A percentile compares a stretch with the other conserved stretches of the same genome.
phyloP scores from a whole-genome alignment of 2,329 filamentous ascomycete genomes.

The Hypoxylon sp. region DNA sequence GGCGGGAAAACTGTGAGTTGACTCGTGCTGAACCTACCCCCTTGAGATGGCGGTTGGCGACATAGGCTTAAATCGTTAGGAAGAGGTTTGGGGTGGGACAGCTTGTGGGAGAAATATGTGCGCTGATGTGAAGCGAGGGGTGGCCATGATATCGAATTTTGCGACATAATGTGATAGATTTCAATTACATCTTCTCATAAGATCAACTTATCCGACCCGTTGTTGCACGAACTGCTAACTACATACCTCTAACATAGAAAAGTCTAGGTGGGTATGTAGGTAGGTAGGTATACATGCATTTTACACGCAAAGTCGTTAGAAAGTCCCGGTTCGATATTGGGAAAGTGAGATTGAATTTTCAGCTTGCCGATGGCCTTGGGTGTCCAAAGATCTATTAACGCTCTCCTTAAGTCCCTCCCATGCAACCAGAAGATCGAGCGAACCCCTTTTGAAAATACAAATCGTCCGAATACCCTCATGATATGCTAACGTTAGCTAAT shows the following conservation, averaged over 20 bases:
- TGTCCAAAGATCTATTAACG: no score
- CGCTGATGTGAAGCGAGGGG: slow-evolving; percentile 32
- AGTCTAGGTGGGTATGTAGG: no score
- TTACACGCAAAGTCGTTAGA: no score
- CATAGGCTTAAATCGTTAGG: slow-evolving; percentile 38
- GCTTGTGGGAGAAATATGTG: slow-evolving; percentile 38
- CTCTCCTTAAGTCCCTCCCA: no score
- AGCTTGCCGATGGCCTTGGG: no score
- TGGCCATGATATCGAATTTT: slow-evolving; percentile 7
- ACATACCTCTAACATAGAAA: not conserved
- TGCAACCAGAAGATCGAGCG: no score
- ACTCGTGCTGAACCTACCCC: slow-evolving; percentile 4
- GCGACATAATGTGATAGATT: slow-evolving; percentile 19
- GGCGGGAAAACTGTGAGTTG: slow-evolving; percentile 65
- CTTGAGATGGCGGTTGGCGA: not conserved
- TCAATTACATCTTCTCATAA: slow-evolving; percentile 5
- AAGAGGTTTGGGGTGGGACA: slow-evolving; percentile 35
- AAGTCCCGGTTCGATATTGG: no score
- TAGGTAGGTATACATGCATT: not conserved
- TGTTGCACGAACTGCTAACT: not conserved
- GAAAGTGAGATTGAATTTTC: no score
- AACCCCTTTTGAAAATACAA: no score
- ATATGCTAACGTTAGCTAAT: no score
- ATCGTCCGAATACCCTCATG: no score
- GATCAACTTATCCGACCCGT: not conserved